phyloP scores from a whole-genome alignment of 2,329 filamentous ascomycete species.

The Fusarium newnesense region DNA sequence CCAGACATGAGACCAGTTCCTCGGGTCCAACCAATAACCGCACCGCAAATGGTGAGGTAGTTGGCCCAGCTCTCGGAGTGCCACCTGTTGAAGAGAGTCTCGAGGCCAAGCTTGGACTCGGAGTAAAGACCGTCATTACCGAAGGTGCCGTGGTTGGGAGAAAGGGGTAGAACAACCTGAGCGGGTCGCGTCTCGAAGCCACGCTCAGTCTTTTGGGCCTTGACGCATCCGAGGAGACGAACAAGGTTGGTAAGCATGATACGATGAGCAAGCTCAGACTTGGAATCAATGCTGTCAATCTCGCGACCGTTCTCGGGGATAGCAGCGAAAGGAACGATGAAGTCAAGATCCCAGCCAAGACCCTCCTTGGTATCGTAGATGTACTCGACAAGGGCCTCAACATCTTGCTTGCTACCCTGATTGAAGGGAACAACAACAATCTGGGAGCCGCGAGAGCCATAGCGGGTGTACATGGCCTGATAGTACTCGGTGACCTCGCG shows the following conservation, averaged over 20 bases:
- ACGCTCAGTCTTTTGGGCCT: constrained; percentile 86
- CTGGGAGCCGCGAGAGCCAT: constrained; percentile 92
- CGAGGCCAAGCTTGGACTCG: constrained; percentile 95
- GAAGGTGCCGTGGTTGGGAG: constrained; percentile 98
- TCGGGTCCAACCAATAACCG: constrained; percentile 98
- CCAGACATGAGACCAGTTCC: constrained; percentile 97
- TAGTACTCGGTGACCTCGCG: constrained; percentile 99
- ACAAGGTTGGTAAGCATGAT: constrained; percentile 99
- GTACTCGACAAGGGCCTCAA: constrained; percentile 92
- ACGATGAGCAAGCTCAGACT: constrained; percentile 96
- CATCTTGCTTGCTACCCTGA: constrained; percentile 97
- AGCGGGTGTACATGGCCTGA: constrained; percentile 97
- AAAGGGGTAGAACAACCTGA: constrained; percentile 94
- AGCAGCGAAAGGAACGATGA: constrained; percentile 93
- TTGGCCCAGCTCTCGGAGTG: constrained; percentile 97
- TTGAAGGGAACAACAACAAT: constrained; percentile 99
- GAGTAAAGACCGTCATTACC: constrained; percentile 98
- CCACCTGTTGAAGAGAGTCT: constrained; percentile 99
- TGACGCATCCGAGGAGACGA: constrained; percentile 89
- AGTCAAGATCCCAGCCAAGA: constrained; percentile 98
- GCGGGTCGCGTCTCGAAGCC: constrained; percentile 95
- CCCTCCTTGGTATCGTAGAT: constrained; percentile 97
- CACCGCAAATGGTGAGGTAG: constrained; percentile 98
- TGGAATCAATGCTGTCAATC: constrained; percentile 96
- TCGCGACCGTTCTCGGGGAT: constrained; percentile 98